A percentile compares a stretch with the other conserved stretches of the same genome.
Conservation (phyloP, 2,329 filamentous ascomycete genomes). For the Tolypocladium paradoxum region DNA sequence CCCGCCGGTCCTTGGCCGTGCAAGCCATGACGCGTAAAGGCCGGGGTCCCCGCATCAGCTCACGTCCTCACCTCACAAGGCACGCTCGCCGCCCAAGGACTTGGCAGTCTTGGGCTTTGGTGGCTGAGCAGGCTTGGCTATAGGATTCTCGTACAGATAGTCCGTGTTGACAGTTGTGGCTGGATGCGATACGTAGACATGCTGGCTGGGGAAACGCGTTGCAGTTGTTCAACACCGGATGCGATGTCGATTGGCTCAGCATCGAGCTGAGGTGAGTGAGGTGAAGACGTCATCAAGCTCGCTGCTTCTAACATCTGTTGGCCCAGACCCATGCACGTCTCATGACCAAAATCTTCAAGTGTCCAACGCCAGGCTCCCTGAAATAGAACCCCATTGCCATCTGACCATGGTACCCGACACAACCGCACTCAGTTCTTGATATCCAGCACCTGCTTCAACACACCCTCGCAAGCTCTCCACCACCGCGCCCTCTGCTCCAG, state of each 20-base stretch:
- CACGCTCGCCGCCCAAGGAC: background rate
- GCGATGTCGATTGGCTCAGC: too few relatives aligned
- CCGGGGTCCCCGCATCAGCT: background rate
- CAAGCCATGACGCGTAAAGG: background rate
- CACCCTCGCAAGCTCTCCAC: slow-evolving; percentile 59
- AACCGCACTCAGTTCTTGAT: slow-evolving; percentile 35
- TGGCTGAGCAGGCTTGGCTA: background rate
- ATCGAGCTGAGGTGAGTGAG: too few relatives aligned
- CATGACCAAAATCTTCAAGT: background rate
- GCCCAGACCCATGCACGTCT: background rate
- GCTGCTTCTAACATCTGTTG: too few relatives aligned
- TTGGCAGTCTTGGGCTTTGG: background rate
- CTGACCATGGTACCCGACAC: background rate
- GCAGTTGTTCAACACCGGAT: too few relatives aligned
- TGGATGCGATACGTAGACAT: background rate
- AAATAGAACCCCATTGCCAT: background rate
- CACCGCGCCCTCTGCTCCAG: slow-evolving; percentile 66
- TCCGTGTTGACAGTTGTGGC: background rate
- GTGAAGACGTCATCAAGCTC: too few relatives aligned
- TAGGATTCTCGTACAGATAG: too few relatives aligned
- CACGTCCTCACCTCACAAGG: background rate
- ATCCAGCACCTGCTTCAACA: slow-evolving; percentile 52
- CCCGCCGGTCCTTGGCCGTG: background rate
- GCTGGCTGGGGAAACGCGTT: too few relatives aligned
- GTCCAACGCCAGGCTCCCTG: background rate